These are phyloP conservation scores for Crepidotus sp. DNA, from an alignment of 1,284 basidiomycete genomes.

Conservation along the genomic window DNA sequence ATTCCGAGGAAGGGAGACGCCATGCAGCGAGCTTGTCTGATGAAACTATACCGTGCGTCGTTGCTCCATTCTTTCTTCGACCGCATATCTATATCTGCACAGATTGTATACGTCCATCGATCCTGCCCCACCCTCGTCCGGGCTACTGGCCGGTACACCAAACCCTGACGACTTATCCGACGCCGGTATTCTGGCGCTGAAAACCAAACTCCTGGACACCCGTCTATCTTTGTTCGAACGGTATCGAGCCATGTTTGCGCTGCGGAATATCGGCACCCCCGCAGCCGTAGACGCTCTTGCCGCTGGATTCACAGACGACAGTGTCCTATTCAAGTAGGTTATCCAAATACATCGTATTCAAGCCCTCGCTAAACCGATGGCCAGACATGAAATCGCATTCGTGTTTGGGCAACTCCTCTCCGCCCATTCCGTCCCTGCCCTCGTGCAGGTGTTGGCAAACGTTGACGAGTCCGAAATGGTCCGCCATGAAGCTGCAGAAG, in stretches of 20 bases:
- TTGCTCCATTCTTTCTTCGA: neutral
- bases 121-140: constrained; percentile 80
- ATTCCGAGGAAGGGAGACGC: constrained; percentile 60
- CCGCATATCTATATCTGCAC: neutral
- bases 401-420: constrained; percentile 96
- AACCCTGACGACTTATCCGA: constrained; percentile 40
- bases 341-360: neutral
- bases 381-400: constrained; percentile 93
- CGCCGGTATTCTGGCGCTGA: constrained; percentile 50
- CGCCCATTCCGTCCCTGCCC: constrained; percentile 78
- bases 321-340: constrained; percentile 82
- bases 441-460: constrained; percentile 74
- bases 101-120: constrained; percentile 82
- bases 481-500: constrained; percentile 97
- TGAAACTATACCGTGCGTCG: constrained; percentile 32
- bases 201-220: constrained; percentile 59
- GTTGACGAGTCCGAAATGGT: constrained; percentile 90
- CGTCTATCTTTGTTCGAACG: constrained; percentile 80
- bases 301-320: constrained; percentile 79
- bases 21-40: constrained; percentile 30
- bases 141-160: constrained; percentile 44
- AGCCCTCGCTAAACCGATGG: neutral
- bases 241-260: constrained; percentile 97
- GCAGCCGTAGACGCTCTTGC: constrained; percentile 87
- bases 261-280: constrained; percentile 81